Base-by-base conservation (phyloP, 148 eudicot genomes). In the Nyssa sinensis region DNA sequence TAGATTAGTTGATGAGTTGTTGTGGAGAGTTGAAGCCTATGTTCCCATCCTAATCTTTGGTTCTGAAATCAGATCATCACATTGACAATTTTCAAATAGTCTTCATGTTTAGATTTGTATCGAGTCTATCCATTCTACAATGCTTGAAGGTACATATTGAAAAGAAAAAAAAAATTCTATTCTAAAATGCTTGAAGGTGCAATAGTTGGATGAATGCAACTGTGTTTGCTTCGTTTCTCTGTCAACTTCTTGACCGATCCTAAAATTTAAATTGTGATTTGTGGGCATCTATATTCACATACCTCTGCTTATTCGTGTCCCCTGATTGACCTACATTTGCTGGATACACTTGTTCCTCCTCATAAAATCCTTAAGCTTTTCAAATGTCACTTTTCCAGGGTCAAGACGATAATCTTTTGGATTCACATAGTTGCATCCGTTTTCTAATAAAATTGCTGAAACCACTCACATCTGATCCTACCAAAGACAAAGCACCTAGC, bases 391-490 rank as follows among this genome's bases (percentile, higher is more conserved):
- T 62, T 13, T 82, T 81, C 66, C 85, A 95, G 98, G 89, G 84
- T 76, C 92, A 92, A 82, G 97, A 92, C 68, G 91, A 82, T 71
- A 78, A 76, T 73, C 87, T 90, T 76, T 81, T 92, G 81, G 91
- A 92, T 80, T 90, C 94, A 33, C 77, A 88, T 21, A 77, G 83
- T 51, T 86, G 91, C 83, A 86, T 95, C 29, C 88, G 74, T 34
- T 95, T 95, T 82, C 84, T 95, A 63, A 76, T 90, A 34, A 87
- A 86, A 74, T 74, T 95, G 88, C 76, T 95, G 87, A 92, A 86
- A 80, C 97, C 97, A 39, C 35, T 78, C 32, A 83, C 85, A 58
- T 66, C 72, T 71, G 82, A 75, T 70, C 61, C 74, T 17, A 35
- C 69, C 70, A 83, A 81, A 72, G 81, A 77, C 59, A 90, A 90